These are phyloP conservation scores for Telfairia occidentalis DNA, from an alignment of 331 rosid genomes.

Conservation along the genomic window DNA sequence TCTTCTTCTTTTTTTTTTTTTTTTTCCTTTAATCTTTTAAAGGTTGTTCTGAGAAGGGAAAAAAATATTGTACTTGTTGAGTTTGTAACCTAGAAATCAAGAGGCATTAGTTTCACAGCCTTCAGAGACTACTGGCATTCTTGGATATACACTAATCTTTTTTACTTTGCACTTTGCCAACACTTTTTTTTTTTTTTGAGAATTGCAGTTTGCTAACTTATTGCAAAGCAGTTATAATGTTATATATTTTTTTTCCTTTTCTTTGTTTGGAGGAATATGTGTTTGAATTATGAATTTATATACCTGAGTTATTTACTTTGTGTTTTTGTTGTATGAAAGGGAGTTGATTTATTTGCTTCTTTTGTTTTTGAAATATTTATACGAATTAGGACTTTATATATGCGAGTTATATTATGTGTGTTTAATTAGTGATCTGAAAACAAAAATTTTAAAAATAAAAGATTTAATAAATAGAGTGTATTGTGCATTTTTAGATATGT, in stretches of 20 bases:
- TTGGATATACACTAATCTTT: background rate
- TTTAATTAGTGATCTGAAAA: no score
- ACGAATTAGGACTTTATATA: background rate
- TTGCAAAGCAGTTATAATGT: background rate
- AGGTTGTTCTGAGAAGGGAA: background rate
- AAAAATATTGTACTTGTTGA: background rate
- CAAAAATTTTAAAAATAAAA: no score
- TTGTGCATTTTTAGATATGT: no score
- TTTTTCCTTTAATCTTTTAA: background rate
- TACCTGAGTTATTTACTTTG: background rate
- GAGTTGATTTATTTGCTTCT: no score
- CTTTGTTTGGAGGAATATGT: background rate
- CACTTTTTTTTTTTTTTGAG: background rate
- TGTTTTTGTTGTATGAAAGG: no score
- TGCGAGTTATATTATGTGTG: no score
- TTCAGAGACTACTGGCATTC: background rate
- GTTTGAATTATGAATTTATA: background rate
- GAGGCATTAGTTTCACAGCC: slow-evolving; percentile 11
- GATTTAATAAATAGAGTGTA: no score
- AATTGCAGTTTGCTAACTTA: background rate
- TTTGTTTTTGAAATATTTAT: no score
- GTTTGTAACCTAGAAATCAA: background rate
- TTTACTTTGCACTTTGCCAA: background rate
- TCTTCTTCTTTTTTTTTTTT: background rate
- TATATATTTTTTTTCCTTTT: no score